phyloP scores from a whole-genome alignment of 2,329 filamentous ascomycete species.

The Corinectria fuckeliana region DNA sequence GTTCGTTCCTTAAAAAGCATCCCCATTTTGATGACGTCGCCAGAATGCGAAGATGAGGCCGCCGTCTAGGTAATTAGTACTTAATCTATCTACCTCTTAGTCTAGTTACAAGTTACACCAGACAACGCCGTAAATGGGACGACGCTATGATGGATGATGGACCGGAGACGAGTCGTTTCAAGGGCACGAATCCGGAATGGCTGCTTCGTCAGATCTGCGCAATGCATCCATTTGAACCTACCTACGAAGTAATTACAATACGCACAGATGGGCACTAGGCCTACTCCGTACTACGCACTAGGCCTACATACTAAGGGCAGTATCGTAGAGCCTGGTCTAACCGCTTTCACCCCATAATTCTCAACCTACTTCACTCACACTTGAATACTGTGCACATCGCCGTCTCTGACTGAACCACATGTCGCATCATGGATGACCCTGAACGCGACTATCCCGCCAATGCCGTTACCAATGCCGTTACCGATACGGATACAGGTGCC shows the following conservation, averaged over 20 bases:
- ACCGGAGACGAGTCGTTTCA: not conserved
- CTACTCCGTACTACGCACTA: no score
- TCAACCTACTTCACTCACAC: slow-evolving; percentile 1
- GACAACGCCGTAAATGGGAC: not conserved
- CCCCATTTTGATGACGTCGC: not conserved
- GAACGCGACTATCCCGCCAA: not conserved
- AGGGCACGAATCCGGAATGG: not conserved
- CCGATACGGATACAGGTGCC: not conserved
- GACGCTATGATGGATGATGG: no score
- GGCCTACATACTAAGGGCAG: no score
- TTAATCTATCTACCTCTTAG: no score
- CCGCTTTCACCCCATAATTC: not conserved
- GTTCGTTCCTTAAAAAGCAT: not conserved
- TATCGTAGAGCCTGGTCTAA: not conserved
- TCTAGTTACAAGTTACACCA: no score
- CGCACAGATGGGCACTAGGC: no score
- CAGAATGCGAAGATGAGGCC: not conserved
- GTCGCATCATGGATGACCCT: slow-evolving; percentile 32
- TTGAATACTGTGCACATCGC: slow-evolving; percentile 16
- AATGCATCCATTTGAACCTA: no score
- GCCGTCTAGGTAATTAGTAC: no score
- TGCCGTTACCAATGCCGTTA: not conserved
- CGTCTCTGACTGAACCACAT: slow-evolving; percentile 26
- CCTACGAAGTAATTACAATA: no score
- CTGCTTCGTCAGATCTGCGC: not conserved